phyloP scores from a whole-genome alignment of 75 land plant genomes.

The Pinus albicaulis region DNA sequence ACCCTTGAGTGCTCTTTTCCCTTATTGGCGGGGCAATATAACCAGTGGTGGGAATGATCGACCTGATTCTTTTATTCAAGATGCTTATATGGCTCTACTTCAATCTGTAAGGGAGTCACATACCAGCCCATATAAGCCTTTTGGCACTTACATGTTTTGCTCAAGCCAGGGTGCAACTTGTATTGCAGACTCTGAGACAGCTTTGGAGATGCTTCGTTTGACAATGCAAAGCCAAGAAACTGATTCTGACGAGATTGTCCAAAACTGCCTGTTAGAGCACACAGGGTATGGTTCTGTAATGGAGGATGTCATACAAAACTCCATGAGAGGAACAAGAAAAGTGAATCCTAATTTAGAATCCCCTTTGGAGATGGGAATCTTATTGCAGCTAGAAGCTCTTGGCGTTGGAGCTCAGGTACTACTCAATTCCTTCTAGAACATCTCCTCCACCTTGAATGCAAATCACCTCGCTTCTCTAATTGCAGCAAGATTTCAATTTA shows the following conservation, averaged over 20 bases:
- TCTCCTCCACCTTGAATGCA: too few relatives aligned
- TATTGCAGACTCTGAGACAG: slow-evolving; percentile 42
- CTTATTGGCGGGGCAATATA: slow-evolving; percentile 10
- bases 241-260: background rate
- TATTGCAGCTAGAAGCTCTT: background rate
- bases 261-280: background rate
- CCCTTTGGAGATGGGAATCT: background rate
- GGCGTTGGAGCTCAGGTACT: slow-evolving; percentile 4
- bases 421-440: too few relatives aligned
- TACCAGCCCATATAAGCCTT: slow-evolving; percentile 53
- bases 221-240: background rate
- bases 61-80: background rate
- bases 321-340: background rate
- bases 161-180: slow-evolving; percentile 19
- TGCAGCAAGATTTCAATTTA: too few relatives aligned
- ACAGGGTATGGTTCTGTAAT: background rate
- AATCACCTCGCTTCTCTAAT: too few relatives aligned
- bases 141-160: slow-evolving; percentile 48
- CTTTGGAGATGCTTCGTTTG: slow-evolving; percentile 36
- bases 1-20: slow-evolving; percentile 24
- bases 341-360: background rate
- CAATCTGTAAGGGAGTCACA: background rate
- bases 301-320: background rate
- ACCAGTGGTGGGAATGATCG: background rate
- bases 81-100: background rate